Conservation (phyloP, 352 stramenopile species). For the Phytophthora melonis region DNA sequence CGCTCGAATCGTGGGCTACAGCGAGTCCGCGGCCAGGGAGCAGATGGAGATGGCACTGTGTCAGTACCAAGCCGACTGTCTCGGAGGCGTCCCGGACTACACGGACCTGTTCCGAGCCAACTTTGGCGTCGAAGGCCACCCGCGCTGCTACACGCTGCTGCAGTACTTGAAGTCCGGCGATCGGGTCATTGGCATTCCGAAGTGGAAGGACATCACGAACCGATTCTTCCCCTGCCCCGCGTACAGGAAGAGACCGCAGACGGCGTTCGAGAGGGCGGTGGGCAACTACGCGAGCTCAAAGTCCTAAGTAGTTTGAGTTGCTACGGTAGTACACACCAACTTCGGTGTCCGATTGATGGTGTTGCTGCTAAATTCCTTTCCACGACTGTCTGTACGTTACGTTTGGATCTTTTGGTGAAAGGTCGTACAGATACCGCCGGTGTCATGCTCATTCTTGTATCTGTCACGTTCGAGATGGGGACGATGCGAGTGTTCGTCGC, state of each 20-base stretch:
- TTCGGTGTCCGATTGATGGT: not conserved
- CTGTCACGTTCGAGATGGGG: not conserved
- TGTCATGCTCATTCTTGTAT: not conserved
- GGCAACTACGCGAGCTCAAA: not conserved
- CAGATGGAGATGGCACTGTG: conserved; percentile 70
- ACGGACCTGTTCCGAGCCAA: conserved; percentile 45
- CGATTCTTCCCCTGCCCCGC: conserved; percentile 46
- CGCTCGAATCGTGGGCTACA: conserved; percentile 56
- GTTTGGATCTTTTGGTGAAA: no score
- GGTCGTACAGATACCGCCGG: not conserved
- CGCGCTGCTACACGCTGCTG: conserved; percentile 35
- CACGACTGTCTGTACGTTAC: not conserved
- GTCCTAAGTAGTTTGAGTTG: not conserved
- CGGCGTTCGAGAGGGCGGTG: not conserved
- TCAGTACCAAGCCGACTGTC: conserved; percentile 59
- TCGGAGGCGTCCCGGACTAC: conserved; percentile 51
- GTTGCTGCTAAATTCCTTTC: not conserved
- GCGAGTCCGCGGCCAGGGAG: conserved; percentile 40
- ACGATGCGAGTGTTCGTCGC: not conserved
- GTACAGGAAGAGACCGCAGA: not conserved
- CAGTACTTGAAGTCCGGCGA: conserved; percentile 21
- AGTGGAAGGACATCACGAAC: conserved; percentile 53
- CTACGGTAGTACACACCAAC: not conserved
- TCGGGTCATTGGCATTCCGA: conserved; percentile 56
- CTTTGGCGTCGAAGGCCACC: conserved; percentile 49